Conservation (phyloP, 352 stramenopile species). For the Phytopythium litorale region DNA sequence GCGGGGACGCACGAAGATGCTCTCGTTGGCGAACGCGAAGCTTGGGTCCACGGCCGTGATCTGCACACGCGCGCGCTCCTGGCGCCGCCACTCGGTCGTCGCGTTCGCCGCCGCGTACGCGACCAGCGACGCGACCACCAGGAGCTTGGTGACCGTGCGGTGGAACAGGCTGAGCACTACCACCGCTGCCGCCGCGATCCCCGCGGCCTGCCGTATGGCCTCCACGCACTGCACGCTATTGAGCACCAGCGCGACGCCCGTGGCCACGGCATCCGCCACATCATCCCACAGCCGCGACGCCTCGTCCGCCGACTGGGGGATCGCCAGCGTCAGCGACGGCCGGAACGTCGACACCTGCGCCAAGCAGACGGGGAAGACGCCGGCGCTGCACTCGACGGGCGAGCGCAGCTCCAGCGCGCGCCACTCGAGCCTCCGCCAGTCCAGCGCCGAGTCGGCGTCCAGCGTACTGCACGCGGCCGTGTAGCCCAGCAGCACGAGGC, state of each 20-base stretch:
- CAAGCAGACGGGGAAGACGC: slow-evolving; percentile 13
- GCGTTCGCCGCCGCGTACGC: slow-evolving; percentile 29
- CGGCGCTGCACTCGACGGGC: slow-evolving; percentile 19
- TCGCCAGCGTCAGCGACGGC: slow-evolving; percentile 12
- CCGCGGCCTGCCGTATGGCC: slow-evolving; percentile 11
- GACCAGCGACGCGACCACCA: slow-evolving; percentile 34
- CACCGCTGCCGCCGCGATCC: slow-evolving; percentile 10
- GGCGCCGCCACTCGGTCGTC: slow-evolving; percentile 35
- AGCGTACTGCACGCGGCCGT: slow-evolving; percentile 20
- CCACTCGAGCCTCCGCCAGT: slow-evolving; percentile 22
- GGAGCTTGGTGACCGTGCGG: slow-evolving; percentile 50
- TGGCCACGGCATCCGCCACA: slow-evolving; percentile 17
- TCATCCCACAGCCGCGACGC: slow-evolving; percentile 26
- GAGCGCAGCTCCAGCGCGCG: slow-evolving; percentile 17
- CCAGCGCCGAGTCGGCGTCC: slow-evolving; percentile 4
- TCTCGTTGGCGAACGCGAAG: slow-evolving; percentile 81
- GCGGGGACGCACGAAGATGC: slow-evolving; percentile 59
- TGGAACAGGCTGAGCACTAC: slow-evolving; percentile 54
- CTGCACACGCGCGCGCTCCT: slow-evolving; percentile 49
- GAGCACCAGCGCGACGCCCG: slow-evolving; percentile 3
- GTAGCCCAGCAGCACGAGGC: slow-evolving; percentile 17
- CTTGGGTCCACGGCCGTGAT: slow-evolving; percentile 68
- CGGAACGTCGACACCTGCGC: slow-evolving; percentile 5
- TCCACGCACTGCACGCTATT: slow-evolving; percentile 8
- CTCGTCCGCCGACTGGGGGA: slow-evolving; percentile 19